Base-by-base conservation (phyloP, 2,329 filamentous ascomycete genomes). In the Colletotrichum liaoningense region DNA sequence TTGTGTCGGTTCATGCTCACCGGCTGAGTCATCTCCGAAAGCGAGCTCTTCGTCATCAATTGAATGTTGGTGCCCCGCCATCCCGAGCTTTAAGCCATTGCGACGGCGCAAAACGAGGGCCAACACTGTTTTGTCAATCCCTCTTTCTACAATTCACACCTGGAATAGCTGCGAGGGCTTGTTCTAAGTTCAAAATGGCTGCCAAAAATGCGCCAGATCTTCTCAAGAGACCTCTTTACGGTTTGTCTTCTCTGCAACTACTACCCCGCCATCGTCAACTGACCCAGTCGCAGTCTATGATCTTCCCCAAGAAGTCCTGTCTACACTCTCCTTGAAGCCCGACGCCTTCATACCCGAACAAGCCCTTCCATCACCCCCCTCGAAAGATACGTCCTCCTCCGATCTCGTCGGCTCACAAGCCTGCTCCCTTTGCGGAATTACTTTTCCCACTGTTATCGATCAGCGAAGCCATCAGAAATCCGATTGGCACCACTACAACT, bases 401-500 rank as follows among this genome's bases (percentile, higher is more conserved):
- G 82, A 84, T 79, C 78, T 88, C 73, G 88, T 89, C 49, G 90
- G 91, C 11, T 89, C 93, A 6, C 95, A 94, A 72, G 90, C 94
- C 16, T 99, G 97, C 81, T 91, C 92, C 1, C 87, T 98, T 5
- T 99, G 97, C 83, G 87, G 88, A 52, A 87, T 95, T 49, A 86
- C 88, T 5, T 98, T 97, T 78, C 79, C 87, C 38, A 92, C 88
- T 11, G 88, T 97, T 8, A 88, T 91, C 74, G 96, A 98, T 74
- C 96, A 98, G 80, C 90, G 94, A 74, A 89, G 91, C 72, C 97
- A 99, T 83, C 91, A 94, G 71, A 93, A 94, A 78, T 98, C 96
- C 11, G 97, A 99, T 79, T 88, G 97, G 62, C 97, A 99, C 82
- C 90, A 93, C 76, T 99, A 98, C 84, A 99, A 99, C 81, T 84